Evolutionary conservation across 2,329 filamentous ascomycete genomes (phyloP).

Genomic region (Phoma herbarum): DNA sequence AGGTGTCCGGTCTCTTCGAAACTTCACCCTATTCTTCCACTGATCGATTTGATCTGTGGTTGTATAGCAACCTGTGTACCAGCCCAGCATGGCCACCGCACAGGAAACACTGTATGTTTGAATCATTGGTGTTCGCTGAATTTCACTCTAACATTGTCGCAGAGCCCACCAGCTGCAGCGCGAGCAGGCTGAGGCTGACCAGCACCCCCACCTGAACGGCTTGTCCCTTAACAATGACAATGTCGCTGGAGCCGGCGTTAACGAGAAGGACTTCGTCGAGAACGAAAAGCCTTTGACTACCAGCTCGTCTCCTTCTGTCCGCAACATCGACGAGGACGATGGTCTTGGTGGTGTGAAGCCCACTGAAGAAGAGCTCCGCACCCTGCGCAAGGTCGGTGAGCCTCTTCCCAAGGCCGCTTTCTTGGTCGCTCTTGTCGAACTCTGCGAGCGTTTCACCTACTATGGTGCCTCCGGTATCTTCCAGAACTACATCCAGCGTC

Average conservation of each 20-base stretch:
- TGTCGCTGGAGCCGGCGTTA: constrained; percentile 27
- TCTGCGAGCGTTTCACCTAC: constrained; percentile 62
- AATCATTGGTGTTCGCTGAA: background rate
- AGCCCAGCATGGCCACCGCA: constrained; percentile 36
- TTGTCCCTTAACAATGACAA: constrained; percentile 35
- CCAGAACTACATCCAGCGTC: constrained; percentile 60
- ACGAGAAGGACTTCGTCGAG: constrained; percentile 33
- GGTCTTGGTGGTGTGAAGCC: constrained; percentile 49
- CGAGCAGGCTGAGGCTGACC: constrained; percentile 40
- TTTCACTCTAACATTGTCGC: constrained; percentile 11
- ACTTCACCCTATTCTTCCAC: constrained; percentile 17
- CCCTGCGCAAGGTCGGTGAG: constrained; percentile 58
- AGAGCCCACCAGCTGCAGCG: constrained; percentile 47
- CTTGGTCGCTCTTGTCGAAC: constrained; percentile 59
- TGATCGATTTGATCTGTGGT: constrained; percentile 25
- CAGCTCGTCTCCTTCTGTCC: constrained; percentile 30
- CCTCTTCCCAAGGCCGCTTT: constrained; percentile 58
- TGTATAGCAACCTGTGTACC: constrained; percentile 16
- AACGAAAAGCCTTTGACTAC: constrained; percentile 23
- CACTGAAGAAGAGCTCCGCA: constrained; percentile 54
- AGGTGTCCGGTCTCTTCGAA: constrained; percentile 25
- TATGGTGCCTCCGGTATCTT: constrained; percentile 58
- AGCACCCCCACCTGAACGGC: constrained; percentile 41
- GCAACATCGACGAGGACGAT: constrained; percentile 35
- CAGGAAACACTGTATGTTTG: constrained; percentile 42